Percentiles rank a stretch among this genome's conserved stretches.
Conservation (phyloP, 164 flowering plant genomes). For the Liquidambar formosana region DNA sequence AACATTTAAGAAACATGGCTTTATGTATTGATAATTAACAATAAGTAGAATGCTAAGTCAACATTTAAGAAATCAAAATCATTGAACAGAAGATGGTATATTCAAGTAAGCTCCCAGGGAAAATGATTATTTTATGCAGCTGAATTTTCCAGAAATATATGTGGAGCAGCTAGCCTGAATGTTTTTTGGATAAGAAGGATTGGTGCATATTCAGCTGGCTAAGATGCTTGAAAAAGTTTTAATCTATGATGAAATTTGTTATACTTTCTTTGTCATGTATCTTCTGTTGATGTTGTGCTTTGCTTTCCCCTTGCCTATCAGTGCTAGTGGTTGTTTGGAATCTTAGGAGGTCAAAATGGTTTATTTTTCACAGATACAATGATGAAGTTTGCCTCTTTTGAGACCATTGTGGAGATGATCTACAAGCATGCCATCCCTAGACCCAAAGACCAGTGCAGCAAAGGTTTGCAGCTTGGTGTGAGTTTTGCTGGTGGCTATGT, state of each 20-base stretch:
- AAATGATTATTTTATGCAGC: not conserved
- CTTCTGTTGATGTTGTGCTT: not conserved
- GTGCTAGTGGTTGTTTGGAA: not conserved
- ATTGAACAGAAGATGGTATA: not conserved
- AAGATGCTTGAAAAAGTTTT: not conserved
- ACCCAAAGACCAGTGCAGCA: slow-evolving; percentile 78
- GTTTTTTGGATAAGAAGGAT: not conserved
- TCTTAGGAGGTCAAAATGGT: not conserved
- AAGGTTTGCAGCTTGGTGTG: slow-evolving; percentile 69
- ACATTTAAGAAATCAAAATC: not conserved
- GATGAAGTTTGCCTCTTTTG: slow-evolving; percentile 95
- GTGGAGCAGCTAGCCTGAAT: not conserved
- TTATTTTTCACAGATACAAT: slow-evolving; percentile 58
- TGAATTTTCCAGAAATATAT: not conserved
- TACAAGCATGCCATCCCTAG: slow-evolving; percentile 72
- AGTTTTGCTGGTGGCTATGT: slow-evolving; percentile 89
- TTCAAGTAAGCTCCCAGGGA: not conserved
- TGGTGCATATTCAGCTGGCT: not conserved
- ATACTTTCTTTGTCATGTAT: not conserved
- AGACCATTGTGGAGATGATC: slow-evolving; percentile 73
- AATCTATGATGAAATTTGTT: not conserved
- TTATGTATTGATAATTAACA: no score
- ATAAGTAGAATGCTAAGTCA: no score
- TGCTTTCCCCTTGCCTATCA: not conserved
- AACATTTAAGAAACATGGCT: not conserved